Evolutionary conservation across 441 rosid genomes (phyloP).

Genomic region (Syzygium syzygioides): DNA sequence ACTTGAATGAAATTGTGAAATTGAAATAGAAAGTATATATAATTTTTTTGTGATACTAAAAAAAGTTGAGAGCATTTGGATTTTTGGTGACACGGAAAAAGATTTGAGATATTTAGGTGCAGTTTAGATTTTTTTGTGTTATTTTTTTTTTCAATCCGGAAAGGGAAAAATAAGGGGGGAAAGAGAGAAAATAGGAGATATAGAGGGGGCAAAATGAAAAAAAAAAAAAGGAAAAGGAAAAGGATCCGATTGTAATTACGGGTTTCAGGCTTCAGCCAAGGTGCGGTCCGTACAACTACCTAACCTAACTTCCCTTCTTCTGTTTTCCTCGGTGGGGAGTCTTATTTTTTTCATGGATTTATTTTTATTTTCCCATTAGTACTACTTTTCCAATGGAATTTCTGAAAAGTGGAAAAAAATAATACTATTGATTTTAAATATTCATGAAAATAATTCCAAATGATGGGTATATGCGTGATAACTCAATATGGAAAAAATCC

Average conservation of each 20-base stretch:
- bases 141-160: rapidly evolving
- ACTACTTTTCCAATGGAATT: neutral
- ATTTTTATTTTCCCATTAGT: neutral
- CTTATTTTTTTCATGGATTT: neutral
- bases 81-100: too few relatives aligned
- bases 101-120: too few relatives aligned
- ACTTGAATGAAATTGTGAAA: too few relatives aligned
- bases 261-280: neutral
- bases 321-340: neutral
- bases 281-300: neutral
- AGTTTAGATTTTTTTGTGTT: too few relatives aligned
- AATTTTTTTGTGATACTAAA: too few relatives aligned
- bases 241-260: neutral
- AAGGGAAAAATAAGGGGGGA: neutral
- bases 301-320: neutral
- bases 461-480: neutral
- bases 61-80: too few relatives aligned
- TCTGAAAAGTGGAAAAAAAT: neutral
- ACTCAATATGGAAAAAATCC: neutral
- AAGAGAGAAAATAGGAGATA: rapidly evolving
- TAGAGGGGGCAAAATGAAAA: neutral
- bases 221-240: neutral
- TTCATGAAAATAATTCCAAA: neutral
- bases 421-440: neutral
- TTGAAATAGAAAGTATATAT: too few relatives aligned